Evolutionary conservation across 2,329 filamentous ascomycete species (phyloP).

Genomic region (Fusarium abutilonis): DNA sequence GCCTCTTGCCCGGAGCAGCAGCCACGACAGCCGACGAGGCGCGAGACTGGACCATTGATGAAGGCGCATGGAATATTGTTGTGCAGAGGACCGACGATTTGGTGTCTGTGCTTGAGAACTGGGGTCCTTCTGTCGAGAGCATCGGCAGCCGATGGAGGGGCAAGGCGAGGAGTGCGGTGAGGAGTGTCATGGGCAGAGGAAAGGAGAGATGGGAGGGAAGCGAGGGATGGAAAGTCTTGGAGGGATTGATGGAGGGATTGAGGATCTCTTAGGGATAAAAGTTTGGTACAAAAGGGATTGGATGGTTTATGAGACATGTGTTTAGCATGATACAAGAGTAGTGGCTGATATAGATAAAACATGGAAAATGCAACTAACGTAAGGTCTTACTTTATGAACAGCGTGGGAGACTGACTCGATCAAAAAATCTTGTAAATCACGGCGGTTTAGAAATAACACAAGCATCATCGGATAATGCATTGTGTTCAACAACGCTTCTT

Average conservation of each 20-base stretch:
- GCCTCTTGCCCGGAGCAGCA: constrained; percentile 57
- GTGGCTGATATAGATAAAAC: background rate
- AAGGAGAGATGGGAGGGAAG: constrained; percentile 85
- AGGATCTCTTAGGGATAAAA: constrained; percentile 47
- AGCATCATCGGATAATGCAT: background rate
- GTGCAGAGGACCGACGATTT: constrained; percentile 83
- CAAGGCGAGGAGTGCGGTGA: constrained; percentile 85
- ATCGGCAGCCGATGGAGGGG: constrained; percentile 87
- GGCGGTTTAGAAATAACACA: background rate
- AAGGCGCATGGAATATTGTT: constrained; percentile 74
- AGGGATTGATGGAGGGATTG: constrained; percentile 65
- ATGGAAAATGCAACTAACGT: background rate
- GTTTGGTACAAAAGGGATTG: background rate
- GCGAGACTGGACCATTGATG: constrained; percentile 60
- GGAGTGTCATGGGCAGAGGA: constrained; percentile 83
- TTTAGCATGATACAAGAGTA: constrained; percentile 15
- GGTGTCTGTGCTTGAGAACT: constrained; percentile 83
- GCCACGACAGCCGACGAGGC: constrained; percentile 46
- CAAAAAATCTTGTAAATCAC: background rate
- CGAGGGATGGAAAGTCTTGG: constrained; percentile 71
- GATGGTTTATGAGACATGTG: constrained; percentile 12
- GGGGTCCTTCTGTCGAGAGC: constrained; percentile 70
- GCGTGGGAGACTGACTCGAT: background rate
- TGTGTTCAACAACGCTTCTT: background rate
- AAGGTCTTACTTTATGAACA: no score